phyloP scores from a whole-genome alignment of 768 basidiomycete species.

The Auricularia cornea region DNA sequence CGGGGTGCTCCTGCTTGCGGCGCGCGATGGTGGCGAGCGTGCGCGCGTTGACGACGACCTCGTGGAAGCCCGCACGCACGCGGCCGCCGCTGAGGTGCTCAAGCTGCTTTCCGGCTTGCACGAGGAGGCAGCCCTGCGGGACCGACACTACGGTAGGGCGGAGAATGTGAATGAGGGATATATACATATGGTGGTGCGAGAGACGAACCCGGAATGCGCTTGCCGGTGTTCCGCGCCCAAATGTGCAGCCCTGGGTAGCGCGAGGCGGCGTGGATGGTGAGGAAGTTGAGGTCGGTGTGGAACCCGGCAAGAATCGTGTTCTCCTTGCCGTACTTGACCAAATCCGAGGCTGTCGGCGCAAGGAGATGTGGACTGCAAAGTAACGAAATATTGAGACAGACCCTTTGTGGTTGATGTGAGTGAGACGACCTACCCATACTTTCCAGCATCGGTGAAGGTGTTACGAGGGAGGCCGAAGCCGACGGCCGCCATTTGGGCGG shows the following conservation, averaged over 20 bases:
- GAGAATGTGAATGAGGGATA: no score
- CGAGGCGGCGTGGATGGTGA: conserved; percentile 85
- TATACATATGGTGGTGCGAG: no score
- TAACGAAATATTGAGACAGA: background rate
- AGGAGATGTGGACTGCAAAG: conserved; percentile 67
- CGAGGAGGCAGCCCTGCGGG: conserved; percentile 73
- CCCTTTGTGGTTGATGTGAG: no score
- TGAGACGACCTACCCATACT: conserved; percentile 78
- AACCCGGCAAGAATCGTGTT: conserved; percentile 90
- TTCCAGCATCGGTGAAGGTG: conserved; percentile 71
- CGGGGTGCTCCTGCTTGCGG: conserved; percentile 48
- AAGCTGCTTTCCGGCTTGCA: conserved; percentile 94
- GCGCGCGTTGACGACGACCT: conserved; percentile 81
- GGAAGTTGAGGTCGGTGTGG: conserved; percentile 88
- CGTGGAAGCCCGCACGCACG: conserved; percentile 89
- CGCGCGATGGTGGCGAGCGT: conserved; percentile 60
- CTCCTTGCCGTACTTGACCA: conserved; percentile 65
- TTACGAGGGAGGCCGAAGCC: conserved; percentile 67
- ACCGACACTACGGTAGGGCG: conserved; percentile 69
- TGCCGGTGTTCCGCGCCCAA: conserved; percentile 92
- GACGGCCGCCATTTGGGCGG: conserved; percentile 82
- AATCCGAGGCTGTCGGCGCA: conserved; percentile 89
- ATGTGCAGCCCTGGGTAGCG: conserved; percentile 85
- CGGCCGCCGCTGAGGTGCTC: conserved; percentile 80
- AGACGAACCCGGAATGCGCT: conserved; percentile 49